These are phyloP conservation scores for Closterium sp. DNA, from an alignment of 139 green algal species.

Conservation along the genomic window DNA sequence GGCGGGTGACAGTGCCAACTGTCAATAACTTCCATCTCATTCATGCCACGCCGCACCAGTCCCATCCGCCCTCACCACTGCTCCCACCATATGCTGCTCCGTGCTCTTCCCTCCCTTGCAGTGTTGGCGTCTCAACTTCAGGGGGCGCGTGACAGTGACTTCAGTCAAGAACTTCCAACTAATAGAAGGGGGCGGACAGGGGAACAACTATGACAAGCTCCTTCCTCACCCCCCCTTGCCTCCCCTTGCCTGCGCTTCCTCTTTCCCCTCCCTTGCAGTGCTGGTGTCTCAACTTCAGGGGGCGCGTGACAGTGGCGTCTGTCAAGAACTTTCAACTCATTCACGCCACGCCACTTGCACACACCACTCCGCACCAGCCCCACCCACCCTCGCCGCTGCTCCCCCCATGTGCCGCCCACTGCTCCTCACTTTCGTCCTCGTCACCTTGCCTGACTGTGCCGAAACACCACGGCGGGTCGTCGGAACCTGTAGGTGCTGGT, in stretches of 20 bases:
- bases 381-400: too few relatives aligned
- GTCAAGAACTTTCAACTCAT: slow-evolving; percentile 99
- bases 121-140: slow-evolving; percentile 94
- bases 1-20: slow-evolving; percentile 87
- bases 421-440: too few relatives aligned
- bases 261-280: slow-evolving; percentile 60
- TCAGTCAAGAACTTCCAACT: slow-evolving; percentile 99
- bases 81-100: too few relatives aligned
- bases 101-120: slow-evolving; percentile 39
- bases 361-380: too few relatives aligned
- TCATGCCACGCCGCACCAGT: neutral
- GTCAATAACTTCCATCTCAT: slow-evolving; percentile 99
- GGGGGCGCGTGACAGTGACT: too few relatives aligned
- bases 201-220: slow-evolving; percentile 53
- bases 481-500: too few relatives aligned
- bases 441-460: too few relatives aligned
- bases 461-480: too few relatives aligned
- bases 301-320: slow-evolving; percentile 88
- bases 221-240: slow-evolving; percentile 60
- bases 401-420: too few relatives aligned
- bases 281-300: slow-evolving; percentile 98
- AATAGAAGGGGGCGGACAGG: neutral
- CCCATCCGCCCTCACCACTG: too few relatives aligned
- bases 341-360: neutral
- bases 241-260: neutral